Evolutionary conservation across 2,329 filamentous ascomycete species (phyloP).

Genomic region (Parastagonospora nodorum): DNA sequence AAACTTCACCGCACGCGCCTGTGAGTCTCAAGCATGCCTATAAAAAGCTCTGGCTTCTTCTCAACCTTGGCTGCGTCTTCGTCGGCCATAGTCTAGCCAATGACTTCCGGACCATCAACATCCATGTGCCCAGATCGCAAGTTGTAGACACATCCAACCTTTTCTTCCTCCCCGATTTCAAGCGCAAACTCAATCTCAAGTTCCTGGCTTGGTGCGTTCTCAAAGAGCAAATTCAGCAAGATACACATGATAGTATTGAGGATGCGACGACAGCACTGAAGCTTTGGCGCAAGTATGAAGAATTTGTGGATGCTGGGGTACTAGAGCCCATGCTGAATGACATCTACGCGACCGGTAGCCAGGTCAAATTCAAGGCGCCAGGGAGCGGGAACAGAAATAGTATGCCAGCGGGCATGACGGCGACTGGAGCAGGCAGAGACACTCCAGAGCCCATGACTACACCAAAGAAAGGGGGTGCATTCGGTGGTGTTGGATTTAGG

Average conservation of each 20-base stretch:
- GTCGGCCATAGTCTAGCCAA: constrained; percentile 91
- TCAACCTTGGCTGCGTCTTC: constrained; percentile 93
- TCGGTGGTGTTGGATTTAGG: constrained; percentile 44
- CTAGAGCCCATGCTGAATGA: constrained; percentile 83
- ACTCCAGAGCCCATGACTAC: constrained; percentile 63
- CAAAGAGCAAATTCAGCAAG: constrained; percentile 90
- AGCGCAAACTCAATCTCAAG: constrained; percentile 86
- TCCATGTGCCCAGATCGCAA: constrained; percentile 87
- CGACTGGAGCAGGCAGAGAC: constrained; percentile 50
- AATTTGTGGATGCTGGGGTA: constrained; percentile 85
- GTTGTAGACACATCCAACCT: constrained; percentile 93
- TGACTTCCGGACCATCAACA: constrained; percentile 98
- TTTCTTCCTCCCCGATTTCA: constrained; percentile 80
- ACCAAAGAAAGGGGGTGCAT: constrained; percentile 50
- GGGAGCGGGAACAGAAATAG: constrained; percentile 23
- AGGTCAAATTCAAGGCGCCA: constrained; percentile 52
- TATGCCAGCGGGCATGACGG: background rate
- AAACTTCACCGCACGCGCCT: constrained; percentile 78
- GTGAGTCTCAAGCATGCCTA: constrained; percentile 89
- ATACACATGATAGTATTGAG: constrained; percentile 93
- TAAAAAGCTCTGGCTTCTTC: constrained; percentile 95
- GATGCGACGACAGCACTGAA: constrained; percentile 90
- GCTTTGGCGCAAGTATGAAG: constrained; percentile 86
- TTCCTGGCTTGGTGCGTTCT: constrained; percentile 88
- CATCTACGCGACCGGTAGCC: constrained; percentile 71